A percentile compares a stretch with the other conserved stretches of the same genome.
These are phyloP conservation scores for Clarireedia paspali DNA, from an alignment of 2,329 filamentous ascomycete genomes.

Conservation along the genomic window DNA sequence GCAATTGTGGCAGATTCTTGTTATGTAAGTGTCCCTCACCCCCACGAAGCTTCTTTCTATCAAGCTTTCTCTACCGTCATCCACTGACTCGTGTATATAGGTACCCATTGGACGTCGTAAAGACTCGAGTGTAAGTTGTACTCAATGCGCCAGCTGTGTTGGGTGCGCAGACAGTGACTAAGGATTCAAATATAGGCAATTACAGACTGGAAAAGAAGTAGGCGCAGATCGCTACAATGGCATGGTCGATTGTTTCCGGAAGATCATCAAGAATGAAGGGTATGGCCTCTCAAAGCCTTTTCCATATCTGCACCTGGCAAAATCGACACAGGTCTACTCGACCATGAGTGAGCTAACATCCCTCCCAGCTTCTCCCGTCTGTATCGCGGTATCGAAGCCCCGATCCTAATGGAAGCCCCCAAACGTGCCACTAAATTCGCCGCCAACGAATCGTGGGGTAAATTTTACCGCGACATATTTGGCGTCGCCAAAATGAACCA, in stretches of 20 bases:
- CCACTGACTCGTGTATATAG: slow-evolving; percentile 47
- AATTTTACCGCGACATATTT: slow-evolving; percentile 84
- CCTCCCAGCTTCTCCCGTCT: slow-evolving; percentile 67
- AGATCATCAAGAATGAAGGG: slow-evolving; percentile 96
- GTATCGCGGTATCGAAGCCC: slow-evolving; percentile 91
- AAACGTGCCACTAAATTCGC: slow-evolving; percentile 98
- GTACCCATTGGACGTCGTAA: slow-evolving; percentile 98
- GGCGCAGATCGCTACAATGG: slow-evolving; percentile 83
- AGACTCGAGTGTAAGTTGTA: slow-evolving; percentile 82
- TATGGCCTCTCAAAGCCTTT: slow-evolving; percentile 34
- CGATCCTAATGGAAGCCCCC: slow-evolving; percentile 95
- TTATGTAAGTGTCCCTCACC: slow-evolving; percentile 56
- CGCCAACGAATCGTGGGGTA: slow-evolving; percentile 97
- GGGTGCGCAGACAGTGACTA: slow-evolving; percentile 9
- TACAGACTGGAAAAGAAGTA: slow-evolving; percentile 71
- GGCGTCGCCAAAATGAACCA: slow-evolving; percentile 84
- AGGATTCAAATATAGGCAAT: slow-evolving; percentile 51
- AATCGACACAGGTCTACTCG: neutral
- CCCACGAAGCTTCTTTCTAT: neutral
- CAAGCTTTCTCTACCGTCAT: neutral
- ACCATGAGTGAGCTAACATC: slow-evolving; percentile 5
- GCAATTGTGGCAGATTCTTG: slow-evolving; percentile 58
- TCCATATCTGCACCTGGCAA: too few species aligned
- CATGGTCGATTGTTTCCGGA: slow-evolving; percentile 96
- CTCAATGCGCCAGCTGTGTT: neutral